Evolutionary conservation across 805 yeast genomes (phyloP).

Genomic region (Blastobotrys chiropterorum): DNA sequence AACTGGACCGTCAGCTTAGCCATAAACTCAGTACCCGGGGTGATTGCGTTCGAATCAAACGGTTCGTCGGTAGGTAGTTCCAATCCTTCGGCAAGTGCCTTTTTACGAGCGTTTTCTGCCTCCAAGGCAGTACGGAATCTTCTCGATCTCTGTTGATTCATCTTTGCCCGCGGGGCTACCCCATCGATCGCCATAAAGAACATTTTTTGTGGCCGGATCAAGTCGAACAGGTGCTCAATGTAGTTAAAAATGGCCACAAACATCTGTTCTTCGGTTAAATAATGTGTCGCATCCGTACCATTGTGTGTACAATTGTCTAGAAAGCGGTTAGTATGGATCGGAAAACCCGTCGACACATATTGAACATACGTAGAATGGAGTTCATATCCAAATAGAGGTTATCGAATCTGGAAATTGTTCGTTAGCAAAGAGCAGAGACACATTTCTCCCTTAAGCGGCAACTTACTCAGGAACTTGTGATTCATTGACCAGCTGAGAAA

Average conservation of each 20-base stretch:
- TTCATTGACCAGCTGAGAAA: constrained; percentile 77
- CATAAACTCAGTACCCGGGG: constrained; percentile 98
- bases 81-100: constrained; percentile 67
- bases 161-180: constrained; percentile 97
- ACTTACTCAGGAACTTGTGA: constrained; percentile 69
- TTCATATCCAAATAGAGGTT: constrained; percentile 96
- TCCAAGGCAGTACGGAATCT: constrained; percentile 91
- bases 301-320: constrained; percentile 75
- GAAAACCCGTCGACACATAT: no score
- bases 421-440: neutral
- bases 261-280: constrained; percentile 83
- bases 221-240: constrained; percentile 85
- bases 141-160: constrained; percentile 96
- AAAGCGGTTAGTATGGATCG: constrained; percentile 1
- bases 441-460: neutral
- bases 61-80: constrained; percentile 80
- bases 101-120: constrained; percentile 71
- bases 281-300: constrained; percentile 57
- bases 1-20: constrained; percentile 74
- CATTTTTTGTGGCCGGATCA: constrained; percentile 77
- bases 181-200: constrained; percentile 98
- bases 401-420: constrained; percentile 49
- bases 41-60: constrained; percentile 86
- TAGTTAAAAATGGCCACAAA: constrained; percentile 89
- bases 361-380: constrained; percentile 65